Percentiles rank a stretch among this genome's conserved stretches.
phyloP scores from a whole-genome alignment of 1,284 basidiomycete species.

The Ganoderma resinaceum region DNA sequence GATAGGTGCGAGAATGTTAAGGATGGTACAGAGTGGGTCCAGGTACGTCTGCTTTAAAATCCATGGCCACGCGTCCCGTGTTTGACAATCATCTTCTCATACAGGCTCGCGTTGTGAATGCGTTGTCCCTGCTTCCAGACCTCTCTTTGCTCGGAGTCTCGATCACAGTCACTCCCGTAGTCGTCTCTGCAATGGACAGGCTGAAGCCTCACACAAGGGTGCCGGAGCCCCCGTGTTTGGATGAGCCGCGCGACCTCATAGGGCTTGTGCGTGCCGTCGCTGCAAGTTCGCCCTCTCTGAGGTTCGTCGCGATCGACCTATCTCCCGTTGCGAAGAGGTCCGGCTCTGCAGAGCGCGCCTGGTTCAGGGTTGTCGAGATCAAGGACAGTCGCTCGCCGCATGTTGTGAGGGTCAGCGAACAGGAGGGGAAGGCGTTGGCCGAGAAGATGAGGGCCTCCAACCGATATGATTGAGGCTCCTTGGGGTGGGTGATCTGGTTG shows the following conservation, averaged over 20 bases:
- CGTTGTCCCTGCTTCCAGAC: constrained; percentile 13
- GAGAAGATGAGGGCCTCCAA: constrained; percentile 24
- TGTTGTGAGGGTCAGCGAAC: constrained; percentile 15
- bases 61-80: neutral
- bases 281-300: constrained; percentile 19
- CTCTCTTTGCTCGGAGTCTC: constrained; percentile 20
- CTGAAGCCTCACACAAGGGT: neutral
- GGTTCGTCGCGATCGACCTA: constrained; percentile 25
- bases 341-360: constrained; percentile 11
- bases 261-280: constrained; percentile 23
- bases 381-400: neutral
- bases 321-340: constrained; percentile 16
- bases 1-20: constrained; percentile 28
- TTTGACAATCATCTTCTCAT: constrained; percentile 7
- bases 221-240: neutral
- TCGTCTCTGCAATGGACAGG: constrained; percentile 9
- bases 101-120: constrained; percentile 20
- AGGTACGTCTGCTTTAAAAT: constrained; percentile 15
- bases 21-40: constrained; percentile 22
- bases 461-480: constrained; percentile 23
- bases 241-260: constrained; percentile 12
- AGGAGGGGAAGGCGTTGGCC: constrained; percentile 14
- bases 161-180: constrained; percentile 23
- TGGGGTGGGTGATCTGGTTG: neutral
- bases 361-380: constrained; percentile 14